These are phyloP conservation scores for Arabidopsis suecica DNA, from an alignment of 345 rosid genomes.

Conservation along the genomic window DNA sequence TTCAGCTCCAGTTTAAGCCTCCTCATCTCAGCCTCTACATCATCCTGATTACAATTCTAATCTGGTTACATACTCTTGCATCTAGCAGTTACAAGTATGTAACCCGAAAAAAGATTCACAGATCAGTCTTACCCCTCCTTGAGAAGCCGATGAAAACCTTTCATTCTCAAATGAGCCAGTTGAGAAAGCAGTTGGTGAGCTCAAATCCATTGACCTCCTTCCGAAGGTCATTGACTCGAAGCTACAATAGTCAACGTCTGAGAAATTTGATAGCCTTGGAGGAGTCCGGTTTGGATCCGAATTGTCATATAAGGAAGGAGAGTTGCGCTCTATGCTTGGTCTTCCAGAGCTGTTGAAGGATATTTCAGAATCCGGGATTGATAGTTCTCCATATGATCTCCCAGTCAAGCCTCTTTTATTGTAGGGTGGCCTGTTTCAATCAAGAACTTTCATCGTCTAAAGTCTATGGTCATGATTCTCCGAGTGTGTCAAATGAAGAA, in stretches of 20 bases:
- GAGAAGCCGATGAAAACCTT: conserved; percentile 54
- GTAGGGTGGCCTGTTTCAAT: conserved; percentile 67
- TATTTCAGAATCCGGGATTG: conserved; percentile 64
- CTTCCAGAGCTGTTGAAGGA: conserved; percentile 81
- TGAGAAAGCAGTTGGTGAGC: conserved; percentile 49
- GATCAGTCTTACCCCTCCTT: conserved; percentile 48
- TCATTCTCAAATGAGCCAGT: conserved; percentile 56
- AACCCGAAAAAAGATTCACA: conserved; percentile 18
- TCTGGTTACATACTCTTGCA: conserved; percentile 7
- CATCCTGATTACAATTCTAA: conserved; percentile 57
- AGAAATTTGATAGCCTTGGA: conserved; percentile 58
- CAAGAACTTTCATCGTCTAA: conserved; percentile 20
- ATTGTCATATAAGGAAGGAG: conserved; percentile 53
- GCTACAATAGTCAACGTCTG: conserved; percentile 61
- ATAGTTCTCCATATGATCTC: conserved; percentile 58
- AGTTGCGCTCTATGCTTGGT: conserved; percentile 68
- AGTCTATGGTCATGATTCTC: neutral
- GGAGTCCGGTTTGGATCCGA: conserved; percentile 49
- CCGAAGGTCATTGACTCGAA: conserved; percentile 60
- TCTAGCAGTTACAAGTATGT: neutral
- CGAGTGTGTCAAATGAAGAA: conserved; percentile 16
- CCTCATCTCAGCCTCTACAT: conserved; percentile 90
- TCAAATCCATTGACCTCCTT: conserved; percentile 56
- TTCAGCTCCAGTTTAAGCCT: conserved; percentile 86
- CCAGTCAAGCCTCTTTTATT: conserved; percentile 57